phyloP scores from a whole-genome alignment of 2,329 filamentous ascomycete genomes.

The Phaeomoniella chlamydospora region DNA sequence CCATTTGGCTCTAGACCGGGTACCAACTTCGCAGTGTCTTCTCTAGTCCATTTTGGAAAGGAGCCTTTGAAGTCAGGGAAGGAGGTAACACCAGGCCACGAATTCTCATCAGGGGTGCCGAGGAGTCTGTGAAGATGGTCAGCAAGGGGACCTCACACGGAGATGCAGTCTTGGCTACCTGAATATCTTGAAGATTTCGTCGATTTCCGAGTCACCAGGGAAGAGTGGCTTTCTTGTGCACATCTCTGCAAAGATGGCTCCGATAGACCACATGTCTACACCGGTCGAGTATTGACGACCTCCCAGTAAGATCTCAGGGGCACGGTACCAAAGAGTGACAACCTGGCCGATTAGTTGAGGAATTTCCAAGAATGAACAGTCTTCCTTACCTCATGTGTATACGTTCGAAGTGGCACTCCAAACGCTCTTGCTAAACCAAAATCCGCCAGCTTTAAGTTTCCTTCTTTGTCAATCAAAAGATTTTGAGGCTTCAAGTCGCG shows the following conservation, averaged over 20 bases:
- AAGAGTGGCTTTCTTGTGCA: constrained; percentile 86
- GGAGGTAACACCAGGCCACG: constrained; percentile 85
- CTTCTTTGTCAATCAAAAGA: constrained; percentile 69
- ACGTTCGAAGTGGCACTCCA: constrained; percentile 78
- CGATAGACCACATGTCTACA: constrained; percentile 91
- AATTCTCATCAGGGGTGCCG: constrained; percentile 66
- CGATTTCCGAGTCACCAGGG: constrained; percentile 83
- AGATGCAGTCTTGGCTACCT: constrained; percentile 34
- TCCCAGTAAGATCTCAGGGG: constrained; percentile 79
- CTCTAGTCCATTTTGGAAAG: constrained; percentile 80
- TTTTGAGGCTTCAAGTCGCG: constrained; percentile 87
- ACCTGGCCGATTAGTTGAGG: constrained; percentile 33
- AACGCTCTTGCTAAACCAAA: constrained; percentile 83
- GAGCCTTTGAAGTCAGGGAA: constrained; percentile 88
- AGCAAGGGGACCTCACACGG: constrained; percentile 7
- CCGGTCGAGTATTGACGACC: constrained; percentile 87
- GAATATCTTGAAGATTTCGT: constrained; percentile 93
- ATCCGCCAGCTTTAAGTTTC: constrained; percentile 81
- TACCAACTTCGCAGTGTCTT: constrained; percentile 51
- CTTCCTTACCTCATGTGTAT: constrained; percentile 70
- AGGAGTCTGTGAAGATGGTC: constrained; percentile 41
- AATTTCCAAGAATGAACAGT: background rate
- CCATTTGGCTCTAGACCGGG: constrained; percentile 53
- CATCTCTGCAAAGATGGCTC: constrained; percentile 94
- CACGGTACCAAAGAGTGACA: constrained; percentile 84